Evolutionary conservation across 73 alveolate species (phyloP).

Genomic region (Stentor roeselii): DNA sequence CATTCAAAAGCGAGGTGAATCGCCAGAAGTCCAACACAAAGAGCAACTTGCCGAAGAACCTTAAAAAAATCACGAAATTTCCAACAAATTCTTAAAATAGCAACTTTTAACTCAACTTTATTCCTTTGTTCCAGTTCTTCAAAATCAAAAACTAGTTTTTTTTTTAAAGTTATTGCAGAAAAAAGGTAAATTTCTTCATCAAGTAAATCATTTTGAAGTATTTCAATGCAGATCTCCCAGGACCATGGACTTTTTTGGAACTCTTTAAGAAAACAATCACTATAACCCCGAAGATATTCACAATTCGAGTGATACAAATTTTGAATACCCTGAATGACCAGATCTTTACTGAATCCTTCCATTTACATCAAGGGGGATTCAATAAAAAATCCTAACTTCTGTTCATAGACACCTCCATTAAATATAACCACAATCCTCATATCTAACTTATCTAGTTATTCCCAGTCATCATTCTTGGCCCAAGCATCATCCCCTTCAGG

Average conservation of each 20-base stretch:
- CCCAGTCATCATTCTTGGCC: no score
- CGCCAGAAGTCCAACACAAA: slow-evolving; percentile 10
- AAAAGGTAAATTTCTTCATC: background rate
- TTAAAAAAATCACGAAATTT: background rate
- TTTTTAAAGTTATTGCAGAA: background rate
- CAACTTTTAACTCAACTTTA: background rate
- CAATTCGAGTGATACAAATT: background rate
- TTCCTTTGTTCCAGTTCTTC: background rate
- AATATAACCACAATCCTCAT: no score
- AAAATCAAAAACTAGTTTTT: background rate
- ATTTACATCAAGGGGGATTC: no score
- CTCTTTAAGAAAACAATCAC: background rate
- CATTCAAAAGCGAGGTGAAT: background rate
- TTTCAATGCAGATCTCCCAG: background rate
- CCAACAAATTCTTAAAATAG: background rate
- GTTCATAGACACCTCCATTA: no score
- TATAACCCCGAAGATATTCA: no score
- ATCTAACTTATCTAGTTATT: no score
- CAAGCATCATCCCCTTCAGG: no score
- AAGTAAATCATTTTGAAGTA: background rate
- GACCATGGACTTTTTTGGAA: background rate
- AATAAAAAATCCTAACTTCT: no score
- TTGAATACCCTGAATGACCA: background rate
- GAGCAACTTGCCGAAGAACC: slow-evolving; percentile 11
- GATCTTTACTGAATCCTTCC: background rate